Base-by-base conservation (phyloP, 2,329 filamentous ascomycete genomes). In the Daldinia eschscholtzii region DNA sequence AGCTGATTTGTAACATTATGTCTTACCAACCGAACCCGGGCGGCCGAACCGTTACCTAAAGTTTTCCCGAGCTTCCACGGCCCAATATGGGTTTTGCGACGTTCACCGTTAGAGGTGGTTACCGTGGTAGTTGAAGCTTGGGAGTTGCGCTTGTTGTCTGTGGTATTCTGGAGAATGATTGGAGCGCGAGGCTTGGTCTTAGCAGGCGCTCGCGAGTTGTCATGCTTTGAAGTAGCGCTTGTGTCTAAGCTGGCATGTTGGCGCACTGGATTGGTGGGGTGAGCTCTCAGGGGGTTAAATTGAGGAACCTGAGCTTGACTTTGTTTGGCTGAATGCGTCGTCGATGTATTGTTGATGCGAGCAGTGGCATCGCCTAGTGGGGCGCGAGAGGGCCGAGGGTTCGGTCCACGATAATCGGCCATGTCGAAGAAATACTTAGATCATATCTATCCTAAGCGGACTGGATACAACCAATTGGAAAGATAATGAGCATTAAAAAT, bases 11-110 rank as follows among this genome's bases (percentile, higher is more conserved):
- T 96, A 23, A 89, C 81, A 26, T 85, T 87, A 81, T 99, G 94
- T 70, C 93, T 90, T 23, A 95, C 97, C 39, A 96, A 84, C 61
- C 95, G 88, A 15, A 99, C 96, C 30, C 93, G 89, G 13, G 94
- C 95, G 57, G 93, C 97, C 1, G 94, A 94, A 2, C 96, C 96
- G 74, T 93, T 92, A 0, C 96, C 96, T 30, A 99, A 85, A 0
- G 93, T 97, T 78, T 89, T 93, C 6, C 96, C 96, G 3, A 99
- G 83, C 72, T 95, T 90, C 96, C 96, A 99, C 72, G 95, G 95
- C 0, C 96, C 96, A 75, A 99, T 93, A 75, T 93, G 91, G 10
- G 91, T 93, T 81, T 91, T 91, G 70, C 83, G 83, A 72, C 84
- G 83, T 28, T 81, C 81, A 70, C 80, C 80, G 64, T 79, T 81